phyloP scores from a whole-genome alignment of 805 yeast genomes.

The Spathaspora passalidarum region DNA sequence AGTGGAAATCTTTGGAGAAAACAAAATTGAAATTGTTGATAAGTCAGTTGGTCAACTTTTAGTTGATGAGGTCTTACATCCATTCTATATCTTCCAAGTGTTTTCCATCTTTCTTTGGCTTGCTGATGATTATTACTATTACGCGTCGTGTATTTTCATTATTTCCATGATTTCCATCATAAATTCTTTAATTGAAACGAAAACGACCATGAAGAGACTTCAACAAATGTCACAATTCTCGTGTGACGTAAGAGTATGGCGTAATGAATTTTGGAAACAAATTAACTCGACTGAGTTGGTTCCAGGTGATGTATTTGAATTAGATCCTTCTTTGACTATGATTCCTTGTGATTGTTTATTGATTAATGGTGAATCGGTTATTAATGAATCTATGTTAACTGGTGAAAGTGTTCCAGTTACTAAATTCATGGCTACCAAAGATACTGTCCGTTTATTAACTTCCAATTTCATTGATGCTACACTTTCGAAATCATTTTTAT shows the following conservation, averaged over 20 bases:
- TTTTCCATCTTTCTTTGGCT: conserved; percentile 91
- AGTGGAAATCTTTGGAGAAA: conserved; percentile 69
- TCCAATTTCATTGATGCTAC: conserved; percentile 61
- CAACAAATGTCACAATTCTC: conserved; percentile 68
- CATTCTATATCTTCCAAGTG: conserved; percentile 92
- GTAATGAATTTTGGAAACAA: conserved; percentile 92
- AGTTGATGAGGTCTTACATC: conserved; percentile 87
- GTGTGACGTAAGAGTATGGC: conserved; percentile 84
- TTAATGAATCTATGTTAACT: conserved; percentile 97
- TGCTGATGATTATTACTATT: conserved; percentile 87
- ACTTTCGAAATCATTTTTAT: conserved; percentile 74
- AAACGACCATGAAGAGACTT: conserved; percentile 65
- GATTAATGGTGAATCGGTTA: conserved; percentile 88
- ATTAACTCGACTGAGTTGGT: conserved; percentile 74
- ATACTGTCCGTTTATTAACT: conserved; percentile 53
- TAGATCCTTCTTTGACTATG: conserved; percentile 71
- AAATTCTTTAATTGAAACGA: conserved; percentile 85
- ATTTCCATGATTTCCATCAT: conserved; percentile 79
- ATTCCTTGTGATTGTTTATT: conserved; percentile 90
- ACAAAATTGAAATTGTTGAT: conserved; percentile 71
- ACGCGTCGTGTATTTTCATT: conserved; percentile 86
- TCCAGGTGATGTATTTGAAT: conserved; percentile 94
- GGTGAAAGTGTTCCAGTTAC: conserved; percentile 98
- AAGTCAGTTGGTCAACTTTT: conserved; percentile 64
- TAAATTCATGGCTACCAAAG: conserved; percentile 64